phyloP scores from a whole-genome alignment of 2,329 filamentous ascomycete genomes.

The Fusarium albosuccineum region DNA sequence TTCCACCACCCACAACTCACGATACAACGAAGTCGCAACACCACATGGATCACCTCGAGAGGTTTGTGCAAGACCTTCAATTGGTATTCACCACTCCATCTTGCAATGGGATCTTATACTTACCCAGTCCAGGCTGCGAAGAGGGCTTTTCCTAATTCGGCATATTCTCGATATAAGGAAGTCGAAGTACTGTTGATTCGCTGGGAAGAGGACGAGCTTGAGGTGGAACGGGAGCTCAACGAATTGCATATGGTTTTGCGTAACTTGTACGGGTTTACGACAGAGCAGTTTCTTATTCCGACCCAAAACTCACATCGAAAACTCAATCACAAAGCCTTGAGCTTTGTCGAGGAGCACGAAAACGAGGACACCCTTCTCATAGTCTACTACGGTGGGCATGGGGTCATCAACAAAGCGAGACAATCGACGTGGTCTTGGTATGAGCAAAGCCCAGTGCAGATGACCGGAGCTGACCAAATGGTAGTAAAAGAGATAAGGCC shows the following conservation, averaged over 20 bases:
- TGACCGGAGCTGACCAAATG: slow-evolving; percentile 18
- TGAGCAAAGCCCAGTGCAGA: not conserved
- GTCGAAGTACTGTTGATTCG: slow-evolving; percentile 44
- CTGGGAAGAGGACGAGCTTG: slow-evolving; percentile 46
- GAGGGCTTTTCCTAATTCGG: slow-evolving; percentile 44
- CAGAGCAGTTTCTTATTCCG: slow-evolving; percentile 42
- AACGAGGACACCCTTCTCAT: slow-evolving; percentile 46
- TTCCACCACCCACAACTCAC: slow-evolving; percentile 42
- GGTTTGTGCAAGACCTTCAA: slow-evolving; percentile 42
- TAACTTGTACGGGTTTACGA: slow-evolving; percentile 40
- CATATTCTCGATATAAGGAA: slow-evolving; percentile 44
- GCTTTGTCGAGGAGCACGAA: slow-evolving; percentile 45
- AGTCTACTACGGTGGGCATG: slow-evolving; percentile 45
- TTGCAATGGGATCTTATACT: not conserved
- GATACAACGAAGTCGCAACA: slow-evolving; percentile 46
- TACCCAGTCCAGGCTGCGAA: slow-evolving; percentile 37
- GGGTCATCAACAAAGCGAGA: slow-evolving; percentile 44
- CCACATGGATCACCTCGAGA: slow-evolving; percentile 42
- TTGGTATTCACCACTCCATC: slow-evolving; percentile 18
- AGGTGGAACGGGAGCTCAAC: slow-evolving; percentile 43
- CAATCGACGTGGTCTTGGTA: slow-evolving; percentile 47
- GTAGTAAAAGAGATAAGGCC: slow-evolving; percentile 39
- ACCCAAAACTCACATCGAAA: slow-evolving; percentile 44
- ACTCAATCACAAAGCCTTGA: slow-evolving; percentile 40
- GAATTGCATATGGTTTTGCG: slow-evolving; percentile 39